phyloP scores from a whole-genome alignment of 768 basidiomycete species.

The Coprinellus micaceus region DNA sequence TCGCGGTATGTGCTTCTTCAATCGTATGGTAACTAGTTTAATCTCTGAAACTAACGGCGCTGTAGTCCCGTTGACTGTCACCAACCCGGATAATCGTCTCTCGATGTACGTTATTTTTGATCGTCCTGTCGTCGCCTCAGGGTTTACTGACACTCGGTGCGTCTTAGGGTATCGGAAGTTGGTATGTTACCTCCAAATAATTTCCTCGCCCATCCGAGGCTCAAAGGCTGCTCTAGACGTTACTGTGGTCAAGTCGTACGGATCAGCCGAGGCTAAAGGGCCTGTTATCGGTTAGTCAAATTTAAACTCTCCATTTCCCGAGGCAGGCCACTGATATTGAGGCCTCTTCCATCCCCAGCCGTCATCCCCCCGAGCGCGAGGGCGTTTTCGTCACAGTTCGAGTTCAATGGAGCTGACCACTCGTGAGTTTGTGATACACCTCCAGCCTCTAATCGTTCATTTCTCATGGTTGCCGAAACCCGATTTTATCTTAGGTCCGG shows the following conservation, averaged over 20 bases:
- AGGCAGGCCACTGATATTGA: constrained; percentile 4
- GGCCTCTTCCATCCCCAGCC: background rate
- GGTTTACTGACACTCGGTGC: constrained; percentile 4
- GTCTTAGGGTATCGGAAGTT: constrained; percentile 11
- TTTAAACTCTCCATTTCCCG: background rate
- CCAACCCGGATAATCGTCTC: constrained; percentile 39
- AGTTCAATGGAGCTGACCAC: too few species aligned
- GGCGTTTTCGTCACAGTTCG: too few species aligned
- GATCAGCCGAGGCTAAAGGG: too few species aligned
- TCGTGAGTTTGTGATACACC: too few species aligned
- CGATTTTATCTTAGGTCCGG: constrained; percentile 9
- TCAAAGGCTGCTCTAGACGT: too few species aligned
- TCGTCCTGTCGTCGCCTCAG: background rate
- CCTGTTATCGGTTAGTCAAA: constrained; percentile 4
- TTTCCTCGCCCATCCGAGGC: too few species aligned
- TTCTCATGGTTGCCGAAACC: constrained; percentile 5
- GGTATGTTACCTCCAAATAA: constrained; percentile 13
- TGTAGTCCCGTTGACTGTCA: constrained; percentile 36
- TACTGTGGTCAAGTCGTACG: too few species aligned
- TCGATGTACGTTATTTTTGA: constrained; percentile 29
- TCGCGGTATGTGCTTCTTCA: constrained; percentile 32
- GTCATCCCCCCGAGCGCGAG: constrained; percentile 6
- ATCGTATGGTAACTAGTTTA: constrained; percentile 4
- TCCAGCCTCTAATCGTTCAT: too few species aligned
- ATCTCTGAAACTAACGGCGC: background rate